These are phyloP conservation scores for Hammondia hammondi DNA, from an alignment of 169 alveolate genomes.

Conservation along the genomic window DNA sequence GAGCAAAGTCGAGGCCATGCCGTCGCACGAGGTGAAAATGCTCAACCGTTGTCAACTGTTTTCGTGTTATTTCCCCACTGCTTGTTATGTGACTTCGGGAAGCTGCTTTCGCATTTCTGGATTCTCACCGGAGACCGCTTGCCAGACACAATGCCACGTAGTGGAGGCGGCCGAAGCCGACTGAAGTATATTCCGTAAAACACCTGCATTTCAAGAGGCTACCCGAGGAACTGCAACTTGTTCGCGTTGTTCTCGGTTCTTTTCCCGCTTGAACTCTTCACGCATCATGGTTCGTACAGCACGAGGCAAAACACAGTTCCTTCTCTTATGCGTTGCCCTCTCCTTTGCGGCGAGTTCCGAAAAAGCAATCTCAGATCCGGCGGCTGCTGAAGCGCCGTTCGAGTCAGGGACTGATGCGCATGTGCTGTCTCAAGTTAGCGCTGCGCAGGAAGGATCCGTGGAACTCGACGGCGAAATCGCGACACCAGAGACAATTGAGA, in stretches of 20 bases:
- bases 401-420: neutral
- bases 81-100: too few relatives aligned
- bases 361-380: neutral
- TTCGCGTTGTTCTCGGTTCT: neutral
- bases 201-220: neutral
- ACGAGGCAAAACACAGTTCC: neutral
- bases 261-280: neutral
- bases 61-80: too few relatives aligned
- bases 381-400: neutral
- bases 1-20: neutral
- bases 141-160: neutral
- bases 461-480: neutral
- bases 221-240: neutral
- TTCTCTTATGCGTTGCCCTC: neutral
- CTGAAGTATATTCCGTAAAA: neutral
- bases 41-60: neutral
- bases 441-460: neutral
- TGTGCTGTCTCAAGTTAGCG: neutral
- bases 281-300: neutral
- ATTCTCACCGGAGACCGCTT: neutral
- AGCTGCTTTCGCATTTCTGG: too few relatives aligned
- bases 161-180: neutral
- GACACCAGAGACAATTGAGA: neutral
- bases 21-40: neutral
- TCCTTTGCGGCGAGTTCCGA: neutral